Conservation (phyloP, 192 early-diverging fungal genomes). For the Obelidium mucronatum region DNA sequence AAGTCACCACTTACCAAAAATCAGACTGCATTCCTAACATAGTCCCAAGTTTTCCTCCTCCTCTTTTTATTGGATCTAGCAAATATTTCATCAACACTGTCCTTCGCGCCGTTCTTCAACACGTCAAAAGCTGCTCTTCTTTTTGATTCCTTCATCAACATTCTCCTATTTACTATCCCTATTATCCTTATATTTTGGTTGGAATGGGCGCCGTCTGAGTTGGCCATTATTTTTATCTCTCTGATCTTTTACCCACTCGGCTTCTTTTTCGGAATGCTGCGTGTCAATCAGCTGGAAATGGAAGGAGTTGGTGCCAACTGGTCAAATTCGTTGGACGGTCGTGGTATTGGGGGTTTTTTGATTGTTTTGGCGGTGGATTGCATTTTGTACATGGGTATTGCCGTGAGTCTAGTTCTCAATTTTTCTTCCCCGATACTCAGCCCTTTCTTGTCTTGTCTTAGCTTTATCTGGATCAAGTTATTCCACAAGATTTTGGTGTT, state of each 20-base stretch:
- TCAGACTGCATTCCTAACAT: background rate
- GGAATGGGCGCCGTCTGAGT: slow-evolving; percentile 28
- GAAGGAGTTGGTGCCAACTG: slow-evolving; percentile 29
- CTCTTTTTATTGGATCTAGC: slow-evolving; percentile 21
- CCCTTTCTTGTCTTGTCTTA: background rate
- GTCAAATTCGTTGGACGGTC: slow-evolving; percentile 21
- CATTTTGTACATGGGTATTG: background rate
- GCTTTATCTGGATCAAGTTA: slow-evolving; percentile 59
- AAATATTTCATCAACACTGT: slow-evolving; percentile 23
- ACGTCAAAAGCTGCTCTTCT: slow-evolving; percentile 21
- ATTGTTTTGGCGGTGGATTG: slow-evolving; percentile 19
- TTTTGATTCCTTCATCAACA: slow-evolving; percentile 21
- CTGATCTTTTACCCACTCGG: slow-evolving; percentile 31
- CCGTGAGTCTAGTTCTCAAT: background rate
- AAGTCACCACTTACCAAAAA: background rate
- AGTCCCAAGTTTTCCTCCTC: slow-evolving; percentile 12
- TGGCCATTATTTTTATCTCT: slow-evolving; percentile 12
- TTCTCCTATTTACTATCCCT: slow-evolving; percentile 24
- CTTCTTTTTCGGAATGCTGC: slow-evolving; percentile 35
- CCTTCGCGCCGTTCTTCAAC: slow-evolving; percentile 32
- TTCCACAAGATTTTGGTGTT: slow-evolving; percentile 72
- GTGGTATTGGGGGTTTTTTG: slow-evolving; percentile 33
- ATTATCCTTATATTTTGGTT: slow-evolving; percentile 25
- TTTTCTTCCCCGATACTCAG: background rate
- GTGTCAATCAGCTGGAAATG: slow-evolving; percentile 28